Conservation (phyloP, 208 protist genomes). For the Angomonas deanei region DNA sequence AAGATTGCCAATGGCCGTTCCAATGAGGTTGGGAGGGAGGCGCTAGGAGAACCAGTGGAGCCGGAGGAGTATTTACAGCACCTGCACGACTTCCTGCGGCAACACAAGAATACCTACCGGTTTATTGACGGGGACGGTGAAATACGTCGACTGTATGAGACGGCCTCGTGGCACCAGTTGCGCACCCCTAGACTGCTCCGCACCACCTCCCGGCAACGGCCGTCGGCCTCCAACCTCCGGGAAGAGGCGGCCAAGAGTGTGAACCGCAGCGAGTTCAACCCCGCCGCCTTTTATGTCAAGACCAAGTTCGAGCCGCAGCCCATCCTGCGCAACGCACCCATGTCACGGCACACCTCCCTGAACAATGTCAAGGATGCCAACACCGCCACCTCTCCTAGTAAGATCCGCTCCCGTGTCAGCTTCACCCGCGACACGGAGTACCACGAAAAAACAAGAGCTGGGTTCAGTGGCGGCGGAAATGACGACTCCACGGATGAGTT, state of each 20-base stretch:
- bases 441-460: background rate
- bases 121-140: conserved; percentile 26
- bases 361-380: background rate
- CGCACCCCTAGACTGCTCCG: background rate
- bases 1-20: background rate
- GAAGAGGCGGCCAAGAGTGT: background rate
- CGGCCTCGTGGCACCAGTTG: conserved; percentile 17
- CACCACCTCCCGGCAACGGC: background rate
- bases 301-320: background rate
- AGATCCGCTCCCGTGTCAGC: conserved; percentile 1
- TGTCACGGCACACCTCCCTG: background rate
- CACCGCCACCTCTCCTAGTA: background rate
- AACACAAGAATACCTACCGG: conserved; percentile 14
- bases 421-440: background rate
- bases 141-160: conserved; percentile 23
- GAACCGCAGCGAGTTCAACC: background rate
- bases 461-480: background rate
- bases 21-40: background rate
- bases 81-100: conserved; percentile 16
- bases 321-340: background rate
- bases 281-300: background rate
- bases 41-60: conserved; percentile 9
- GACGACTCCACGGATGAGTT: background rate
- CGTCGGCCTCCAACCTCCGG: background rate
- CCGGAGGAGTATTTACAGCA: conserved; percentile 11